These are phyloP conservation scores for Kwoniella sp. DNA, from an alignment of 768 basidiomycete species.

Conservation along the genomic window DNA sequence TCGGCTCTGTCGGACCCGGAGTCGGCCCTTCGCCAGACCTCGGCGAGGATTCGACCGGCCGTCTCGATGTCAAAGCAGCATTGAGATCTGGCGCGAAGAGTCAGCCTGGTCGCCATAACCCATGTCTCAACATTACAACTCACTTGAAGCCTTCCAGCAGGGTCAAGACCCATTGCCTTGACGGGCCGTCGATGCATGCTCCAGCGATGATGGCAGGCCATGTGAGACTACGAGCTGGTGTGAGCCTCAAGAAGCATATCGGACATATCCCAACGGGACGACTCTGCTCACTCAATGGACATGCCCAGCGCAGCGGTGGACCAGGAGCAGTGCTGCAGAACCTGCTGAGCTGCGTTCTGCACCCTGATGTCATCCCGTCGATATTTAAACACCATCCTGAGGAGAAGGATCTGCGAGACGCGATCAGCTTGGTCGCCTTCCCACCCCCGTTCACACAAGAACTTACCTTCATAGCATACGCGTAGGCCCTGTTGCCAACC, in stretches of 20 bases:
- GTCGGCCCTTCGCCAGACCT: conserved; percentile 41
- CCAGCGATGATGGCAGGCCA: conserved; percentile 48
- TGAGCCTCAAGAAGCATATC: neutral
- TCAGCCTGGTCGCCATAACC: neutral
- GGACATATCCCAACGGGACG: too few relatives aligned
- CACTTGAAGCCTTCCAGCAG: conserved; percentile 46
- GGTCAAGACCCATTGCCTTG: conserved; percentile 38
- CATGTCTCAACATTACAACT: conserved; percentile 3
- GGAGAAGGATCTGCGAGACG: conserved; percentile 35
- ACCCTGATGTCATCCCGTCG: conserved; percentile 31
- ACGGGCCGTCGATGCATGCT: conserved; percentile 29
- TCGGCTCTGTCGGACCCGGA: conserved; percentile 23
- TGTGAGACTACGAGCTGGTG: conserved; percentile 27
- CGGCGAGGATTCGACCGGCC: conserved; percentile 35
- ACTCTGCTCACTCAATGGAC: conserved; percentile 48
- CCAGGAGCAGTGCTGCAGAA: conserved; percentile 40
- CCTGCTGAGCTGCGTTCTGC: conserved; percentile 39
- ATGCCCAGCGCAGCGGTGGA: conserved; percentile 44
- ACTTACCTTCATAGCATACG: conserved; percentile 46
- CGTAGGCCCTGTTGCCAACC: conserved; percentile 45
- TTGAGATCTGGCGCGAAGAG: conserved; percentile 26
- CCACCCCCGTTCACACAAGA: too few relatives aligned
- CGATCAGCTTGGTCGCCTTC: neutral
- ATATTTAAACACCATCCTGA: conserved; percentile 38
- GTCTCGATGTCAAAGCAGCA: conserved; percentile 49